Conservation (phyloP, 495 filamentous ascomycete species). For the Lentithecium fluviatile region DNA sequence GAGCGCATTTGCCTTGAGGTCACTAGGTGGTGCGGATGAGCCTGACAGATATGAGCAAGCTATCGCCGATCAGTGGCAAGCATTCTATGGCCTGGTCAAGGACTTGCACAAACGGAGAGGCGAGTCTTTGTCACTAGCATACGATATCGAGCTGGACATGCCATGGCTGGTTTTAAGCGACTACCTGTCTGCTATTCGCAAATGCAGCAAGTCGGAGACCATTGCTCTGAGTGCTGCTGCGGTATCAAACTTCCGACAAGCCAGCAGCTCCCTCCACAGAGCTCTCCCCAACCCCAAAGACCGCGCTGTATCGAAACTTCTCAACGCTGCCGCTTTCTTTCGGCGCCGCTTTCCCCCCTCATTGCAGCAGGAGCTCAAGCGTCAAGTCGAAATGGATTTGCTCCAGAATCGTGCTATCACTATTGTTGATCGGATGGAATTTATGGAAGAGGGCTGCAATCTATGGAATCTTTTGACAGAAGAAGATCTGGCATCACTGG, state of each 20-base stretch:
- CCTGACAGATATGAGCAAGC: conserved; percentile 67
- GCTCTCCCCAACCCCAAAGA: conserved; percentile 3
- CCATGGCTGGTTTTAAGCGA: conserved; percentile 83
- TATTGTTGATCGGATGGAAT: conserved; percentile 65
- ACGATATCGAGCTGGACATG: conserved; percentile 66
- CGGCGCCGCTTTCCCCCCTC: conserved; percentile 13
- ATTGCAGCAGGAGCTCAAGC: conserved; percentile 21
- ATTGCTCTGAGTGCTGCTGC: conserved; percentile 56
- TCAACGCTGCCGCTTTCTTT: conserved; percentile 29
- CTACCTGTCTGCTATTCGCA: conserved; percentile 70
- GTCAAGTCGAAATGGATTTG: conserved; percentile 54
- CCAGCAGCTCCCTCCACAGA: conserved; percentile 13
- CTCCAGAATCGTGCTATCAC: conserved; percentile 65
- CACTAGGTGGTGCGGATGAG: conserved; percentile 62
- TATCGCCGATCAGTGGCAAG: conserved; percentile 80
- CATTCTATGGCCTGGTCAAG: conserved; percentile 78
- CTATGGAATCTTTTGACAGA: conserved; percentile 73
- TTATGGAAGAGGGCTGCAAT: conserved; percentile 68
- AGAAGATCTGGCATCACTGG: conserved; percentile 57
- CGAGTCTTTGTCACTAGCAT: conserved; percentile 72
- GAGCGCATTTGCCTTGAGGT: conserved; percentile 60
- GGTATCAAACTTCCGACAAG: conserved; percentile 9
- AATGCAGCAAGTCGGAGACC: conserved; percentile 74
- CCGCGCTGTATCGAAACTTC: conserved; percentile 16
- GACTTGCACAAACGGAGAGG: conserved; percentile 84